phyloP scores from a whole-genome alignment of 345 rosid genomes.

The Anastatica hierochuntica region DNA sequence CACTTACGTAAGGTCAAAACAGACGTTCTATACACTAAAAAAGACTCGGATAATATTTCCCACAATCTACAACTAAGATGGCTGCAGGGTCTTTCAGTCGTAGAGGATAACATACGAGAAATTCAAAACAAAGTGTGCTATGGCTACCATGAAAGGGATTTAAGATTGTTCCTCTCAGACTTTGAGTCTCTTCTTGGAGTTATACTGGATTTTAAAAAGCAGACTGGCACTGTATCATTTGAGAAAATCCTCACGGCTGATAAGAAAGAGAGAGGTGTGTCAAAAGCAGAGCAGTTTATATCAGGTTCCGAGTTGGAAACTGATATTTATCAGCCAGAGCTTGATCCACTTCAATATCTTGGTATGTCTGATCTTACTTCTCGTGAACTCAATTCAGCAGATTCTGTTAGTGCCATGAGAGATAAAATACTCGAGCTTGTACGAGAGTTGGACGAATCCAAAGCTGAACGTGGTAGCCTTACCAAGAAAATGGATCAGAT shows the following conservation, averaged over 20 bases:
- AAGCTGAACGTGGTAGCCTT: slow-evolving; percentile 75
- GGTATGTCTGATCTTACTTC: slow-evolving; percentile 49
- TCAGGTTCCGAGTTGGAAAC: slow-evolving; percentile 42
- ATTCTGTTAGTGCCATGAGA: slow-evolving; percentile 49
- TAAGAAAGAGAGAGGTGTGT: slow-evolving; percentile 31
- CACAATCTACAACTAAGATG: slow-evolving; percentile 45
- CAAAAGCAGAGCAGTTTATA: slow-evolving; percentile 35
- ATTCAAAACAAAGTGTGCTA: slow-evolving; percentile 61
- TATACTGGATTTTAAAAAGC: slow-evolving; percentile 69
- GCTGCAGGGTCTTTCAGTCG: slow-evolving; percentile 53
- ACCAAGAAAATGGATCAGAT: slow-evolving; percentile 93
- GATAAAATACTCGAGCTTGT: slow-evolving; percentile 73
- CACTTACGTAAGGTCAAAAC: slow-evolving; percentile 29
- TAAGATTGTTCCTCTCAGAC: slow-evolving; percentile 46
- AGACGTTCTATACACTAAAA: slow-evolving; percentile 27
- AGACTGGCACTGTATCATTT: slow-evolving; percentile 36
- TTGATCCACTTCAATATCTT: slow-evolving; percentile 59
- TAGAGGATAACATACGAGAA: slow-evolving; percentile 67
- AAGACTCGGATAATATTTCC: slow-evolving; percentile 31
- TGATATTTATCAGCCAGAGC: slow-evolving; percentile 65
- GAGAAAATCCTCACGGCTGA: slow-evolving; percentile 30
- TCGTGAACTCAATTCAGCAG: slow-evolving; percentile 48
- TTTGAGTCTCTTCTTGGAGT: slow-evolving; percentile 47
- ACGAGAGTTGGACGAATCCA: slow-evolving; percentile 79
- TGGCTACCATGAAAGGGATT: slow-evolving; percentile 59